These are phyloP conservation scores for Kuraishia piskuri DNA, from an alignment of 805 yeast species.

Conservation along the genomic window DNA sequence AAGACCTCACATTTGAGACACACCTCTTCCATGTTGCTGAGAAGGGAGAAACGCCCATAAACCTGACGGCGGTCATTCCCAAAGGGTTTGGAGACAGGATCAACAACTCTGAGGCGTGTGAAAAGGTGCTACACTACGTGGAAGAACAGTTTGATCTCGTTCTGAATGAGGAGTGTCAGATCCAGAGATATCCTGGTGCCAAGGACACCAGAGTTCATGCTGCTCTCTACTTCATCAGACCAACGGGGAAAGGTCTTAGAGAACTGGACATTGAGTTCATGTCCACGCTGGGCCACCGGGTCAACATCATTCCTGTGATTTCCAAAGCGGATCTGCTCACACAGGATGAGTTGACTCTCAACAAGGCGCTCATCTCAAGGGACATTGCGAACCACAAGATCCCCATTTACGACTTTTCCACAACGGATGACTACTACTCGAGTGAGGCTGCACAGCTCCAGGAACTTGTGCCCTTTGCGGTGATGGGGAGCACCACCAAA, in stretches of 20 bases:
- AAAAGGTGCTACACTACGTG: constrained; percentile 53
- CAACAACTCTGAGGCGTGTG: constrained; percentile 55
- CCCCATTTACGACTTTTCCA: constrained; percentile 19
- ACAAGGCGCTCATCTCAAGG: constrained; percentile 36
- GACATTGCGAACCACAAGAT: constrained; percentile 23
- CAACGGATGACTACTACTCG: background rate
- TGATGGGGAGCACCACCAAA: constrained; percentile 77
- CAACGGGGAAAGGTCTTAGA: constrained; percentile 55
- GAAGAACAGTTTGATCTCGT: constrained; percentile 69
- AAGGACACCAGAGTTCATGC: constrained; percentile 74
- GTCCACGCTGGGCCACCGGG: constrained; percentile 58
- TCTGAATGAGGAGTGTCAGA: constrained; percentile 66
- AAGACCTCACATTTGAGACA: constrained; percentile 21
- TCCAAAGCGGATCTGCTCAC: constrained; percentile 74
- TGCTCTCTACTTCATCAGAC: constrained; percentile 74
- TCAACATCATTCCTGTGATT: constrained; percentile 75
- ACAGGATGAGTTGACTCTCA: constrained; percentile 34
- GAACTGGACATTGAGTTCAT: constrained; percentile 66
- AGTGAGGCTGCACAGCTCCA: constrained; percentile 8
- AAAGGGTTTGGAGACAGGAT: constrained; percentile 70
- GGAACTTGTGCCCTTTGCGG: constrained; percentile 69
- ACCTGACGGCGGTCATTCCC: constrained; percentile 54
- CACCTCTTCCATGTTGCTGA: constrained; percentile 42
- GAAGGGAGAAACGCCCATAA: constrained; percentile 40
- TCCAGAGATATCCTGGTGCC: constrained; percentile 30